phyloP scores from a whole-genome alignment of 495 filamentous ascomycete genomes.

The Aspergillus incahuasiensis region DNA sequence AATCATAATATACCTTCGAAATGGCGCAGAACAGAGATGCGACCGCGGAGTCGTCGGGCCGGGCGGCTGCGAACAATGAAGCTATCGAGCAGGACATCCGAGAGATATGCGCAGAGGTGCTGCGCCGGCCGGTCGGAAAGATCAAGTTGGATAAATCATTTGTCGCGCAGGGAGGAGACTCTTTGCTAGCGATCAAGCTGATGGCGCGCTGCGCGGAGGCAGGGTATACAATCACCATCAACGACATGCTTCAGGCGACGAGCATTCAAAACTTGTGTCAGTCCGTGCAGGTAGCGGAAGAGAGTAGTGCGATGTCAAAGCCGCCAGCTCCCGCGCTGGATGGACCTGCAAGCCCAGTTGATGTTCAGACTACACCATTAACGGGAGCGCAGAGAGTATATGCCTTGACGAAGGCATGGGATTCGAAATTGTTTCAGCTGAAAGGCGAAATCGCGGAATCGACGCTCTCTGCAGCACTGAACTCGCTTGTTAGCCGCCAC shows the following conservation, averaged over 20 bases:
- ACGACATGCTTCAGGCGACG: constrained; percentile 9
- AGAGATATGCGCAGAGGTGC: constrained; percentile 13
- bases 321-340: background rate
- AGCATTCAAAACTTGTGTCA: constrained; percentile 4
- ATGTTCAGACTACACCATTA: background rate
- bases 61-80: background rate
- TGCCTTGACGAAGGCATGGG: background rate
- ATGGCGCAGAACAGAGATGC: constrained; percentile 3
- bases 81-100: constrained; percentile 2
- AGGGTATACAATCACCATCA: constrained; percentile 13
- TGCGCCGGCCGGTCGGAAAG: constrained; percentile 12
- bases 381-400: constrained; percentile 1
- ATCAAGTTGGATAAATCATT: constrained; percentile 12
- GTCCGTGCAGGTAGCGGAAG: background rate
- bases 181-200: constrained; percentile 9
- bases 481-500: background rate
- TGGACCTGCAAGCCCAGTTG: background rate
- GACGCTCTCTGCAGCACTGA: constrained; percentile 1
- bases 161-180: constrained; percentile 12
- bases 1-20: background rate
- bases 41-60: background rate
- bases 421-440: constrained; percentile 2
- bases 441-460: constrained; percentile 4
- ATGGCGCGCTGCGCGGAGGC: constrained; percentile 13
- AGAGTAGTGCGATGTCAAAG: background rate